Evolutionary conservation across 768 basidiomycete species (phyloP).

Genomic region (Tylopilus balloui): DNA sequence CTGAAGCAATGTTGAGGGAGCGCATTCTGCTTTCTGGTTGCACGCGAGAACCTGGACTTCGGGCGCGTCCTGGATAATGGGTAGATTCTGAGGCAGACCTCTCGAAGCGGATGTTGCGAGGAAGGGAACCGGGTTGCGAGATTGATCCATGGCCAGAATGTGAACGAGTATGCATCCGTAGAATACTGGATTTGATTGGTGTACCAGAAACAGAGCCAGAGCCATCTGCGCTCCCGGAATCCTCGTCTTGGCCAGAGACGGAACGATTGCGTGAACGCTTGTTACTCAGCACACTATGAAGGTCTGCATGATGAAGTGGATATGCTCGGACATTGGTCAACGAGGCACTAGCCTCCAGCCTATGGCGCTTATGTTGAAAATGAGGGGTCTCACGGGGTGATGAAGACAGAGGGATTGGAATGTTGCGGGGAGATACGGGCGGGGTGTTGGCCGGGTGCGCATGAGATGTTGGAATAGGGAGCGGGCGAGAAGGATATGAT

Average conservation of each 20-base stretch:
- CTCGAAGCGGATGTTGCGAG: constrained; percentile 33
- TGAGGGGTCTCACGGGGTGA: constrained; percentile 28
- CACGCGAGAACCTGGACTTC: constrained; percentile 24
- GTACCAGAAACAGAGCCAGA: constrained; percentile 22
- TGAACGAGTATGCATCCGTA: constrained; percentile 39
- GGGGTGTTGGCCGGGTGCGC: constrained; percentile 16
- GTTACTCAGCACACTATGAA: constrained; percentile 41
- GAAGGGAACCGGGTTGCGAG: constrained; percentile 18
- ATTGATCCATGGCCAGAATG: constrained; percentile 29
- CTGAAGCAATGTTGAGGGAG: constrained; percentile 16
- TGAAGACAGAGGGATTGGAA: constrained; percentile 22
- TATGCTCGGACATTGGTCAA: constrained; percentile 21
- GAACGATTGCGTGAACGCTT: constrained; percentile 34
- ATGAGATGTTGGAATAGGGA: constrained; percentile 20
- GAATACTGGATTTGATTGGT: constrained; percentile 34
- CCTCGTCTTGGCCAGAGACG: constrained; percentile 24
- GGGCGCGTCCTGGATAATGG: constrained; percentile 23
- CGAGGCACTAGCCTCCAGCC: constrained; percentile 22
- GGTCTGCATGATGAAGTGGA: constrained; percentile 44
- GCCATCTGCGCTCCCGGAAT: constrained; percentile 21
- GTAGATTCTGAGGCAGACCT: constrained; percentile 29
- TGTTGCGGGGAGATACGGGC: constrained; percentile 29
- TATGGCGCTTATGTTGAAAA: constrained; percentile 17
- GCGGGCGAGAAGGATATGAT: constrained; percentile 27
- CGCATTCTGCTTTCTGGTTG: constrained; percentile 28